These are phyloP conservation scores for Centaurea solstitialis DNA, from an alignment of 129 eudicot species.

Conservation along the genomic window DNA sequence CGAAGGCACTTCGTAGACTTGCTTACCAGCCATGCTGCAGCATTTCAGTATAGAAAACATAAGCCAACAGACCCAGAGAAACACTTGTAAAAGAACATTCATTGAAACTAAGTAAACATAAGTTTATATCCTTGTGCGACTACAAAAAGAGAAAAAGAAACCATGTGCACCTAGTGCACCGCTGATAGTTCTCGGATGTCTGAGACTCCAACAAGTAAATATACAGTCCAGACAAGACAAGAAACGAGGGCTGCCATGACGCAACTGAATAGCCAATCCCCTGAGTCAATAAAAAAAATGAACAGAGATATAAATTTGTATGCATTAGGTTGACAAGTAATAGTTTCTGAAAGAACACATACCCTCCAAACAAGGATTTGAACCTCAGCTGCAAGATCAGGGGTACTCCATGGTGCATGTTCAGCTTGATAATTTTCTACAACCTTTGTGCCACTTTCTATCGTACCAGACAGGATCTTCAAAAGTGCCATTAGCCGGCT, in stretches of 20 bases:
- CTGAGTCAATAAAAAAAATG: conserved; percentile 40
- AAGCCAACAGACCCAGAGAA: background rate
- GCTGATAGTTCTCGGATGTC: conserved; percentile 67
- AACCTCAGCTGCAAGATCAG: conserved; percentile 81
- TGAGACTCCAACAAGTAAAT: conserved; percentile 80
- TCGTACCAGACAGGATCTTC: conserved; percentile 65
- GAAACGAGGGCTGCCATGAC: conserved; percentile 84
- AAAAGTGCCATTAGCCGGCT: conserved; percentile 70
- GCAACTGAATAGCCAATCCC: conserved; percentile 99
- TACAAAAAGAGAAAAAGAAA: conserved; percentile 3
- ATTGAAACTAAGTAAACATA: conserved; percentile 4
- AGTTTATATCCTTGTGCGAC: conserved; percentile 6
- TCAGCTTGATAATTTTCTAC: conserved; percentile 56
- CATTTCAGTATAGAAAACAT: conserved; percentile 9
- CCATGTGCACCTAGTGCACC: conserved; percentile 67
- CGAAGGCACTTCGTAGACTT: conserved; percentile 87
- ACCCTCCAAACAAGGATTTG: conserved; percentile 96
- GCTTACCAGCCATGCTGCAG: conserved; percentile 97
- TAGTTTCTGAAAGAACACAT: conserved; percentile 15
- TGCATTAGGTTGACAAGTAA: conserved; percentile 4
- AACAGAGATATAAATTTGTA: background rate
- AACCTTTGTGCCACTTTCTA: conserved; percentile 51
- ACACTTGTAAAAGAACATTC: background rate
- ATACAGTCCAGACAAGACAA: conserved; percentile 76
- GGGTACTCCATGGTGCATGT: conserved; percentile 80